These are phyloP conservation scores for Fusarium pseudoanthophilum DNA, from an alignment of 2,329 filamentous ascomycete genomes.

Conservation along the genomic window DNA sequence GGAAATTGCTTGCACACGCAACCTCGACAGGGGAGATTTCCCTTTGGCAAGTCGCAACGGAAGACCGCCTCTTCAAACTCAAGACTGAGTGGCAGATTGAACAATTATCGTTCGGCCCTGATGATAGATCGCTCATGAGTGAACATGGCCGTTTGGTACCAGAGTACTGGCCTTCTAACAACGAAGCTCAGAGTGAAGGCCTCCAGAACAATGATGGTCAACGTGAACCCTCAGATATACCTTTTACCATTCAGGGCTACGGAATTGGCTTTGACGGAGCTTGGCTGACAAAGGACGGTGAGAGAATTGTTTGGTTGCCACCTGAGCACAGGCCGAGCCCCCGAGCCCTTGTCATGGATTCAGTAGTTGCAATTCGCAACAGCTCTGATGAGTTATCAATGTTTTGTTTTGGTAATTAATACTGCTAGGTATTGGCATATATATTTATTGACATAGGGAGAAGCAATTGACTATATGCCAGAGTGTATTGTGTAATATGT, in stretches of 20 bases:
- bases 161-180: neutral
- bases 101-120: neutral
- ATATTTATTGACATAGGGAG: no score
- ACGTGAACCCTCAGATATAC: accelerated
- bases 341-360: neutral
- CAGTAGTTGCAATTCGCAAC: neutral
- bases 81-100: neutral
- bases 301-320: neutral
- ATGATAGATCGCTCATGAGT: neutral
- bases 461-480: neutral
- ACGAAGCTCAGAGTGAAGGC: accelerated
- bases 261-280: neutral
- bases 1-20: neutral
- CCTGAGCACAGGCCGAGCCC: neutral
- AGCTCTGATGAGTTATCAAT: neutral
- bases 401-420: neutral
- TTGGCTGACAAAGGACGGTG: neutral
- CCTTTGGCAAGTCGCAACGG: neutral
- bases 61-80: neutral
- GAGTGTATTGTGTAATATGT: neutral
- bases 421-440: neutral
- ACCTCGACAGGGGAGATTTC: neutral
- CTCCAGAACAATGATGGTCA: neutral
- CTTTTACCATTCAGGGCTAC: neutral
- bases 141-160: neutral